Conservation (phyloP, 768 basidiomycete species). For the Amanita jacksonii region DNA sequence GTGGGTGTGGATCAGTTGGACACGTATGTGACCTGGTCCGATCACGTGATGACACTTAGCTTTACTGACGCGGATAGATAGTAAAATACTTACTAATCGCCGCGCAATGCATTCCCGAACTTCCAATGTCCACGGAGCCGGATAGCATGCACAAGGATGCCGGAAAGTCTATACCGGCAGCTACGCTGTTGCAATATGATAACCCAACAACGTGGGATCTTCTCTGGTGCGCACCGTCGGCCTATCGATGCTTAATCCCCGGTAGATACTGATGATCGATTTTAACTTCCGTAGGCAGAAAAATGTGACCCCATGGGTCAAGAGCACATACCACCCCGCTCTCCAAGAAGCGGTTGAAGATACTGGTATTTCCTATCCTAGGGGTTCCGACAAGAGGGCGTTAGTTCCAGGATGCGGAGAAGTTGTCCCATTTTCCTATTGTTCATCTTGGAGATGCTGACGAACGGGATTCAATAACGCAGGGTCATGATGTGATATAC, state of each 20-base stretch:
- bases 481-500: slow-evolving; percentile 69
- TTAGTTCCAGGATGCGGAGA: slow-evolving; percentile 6
- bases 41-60: too few species aligned
- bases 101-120: too few species aligned
- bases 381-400: background rate
- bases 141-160: background rate
- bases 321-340: background rate
- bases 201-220: background rate
- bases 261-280: too few species aligned
- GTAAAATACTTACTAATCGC: too few species aligned
- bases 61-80: too few species aligned
- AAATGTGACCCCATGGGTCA: slow-evolving; percentile 5
- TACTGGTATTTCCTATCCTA: slow-evolving; percentile 1
- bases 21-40: too few species aligned
- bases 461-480: too few species aligned
- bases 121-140: too few species aligned
- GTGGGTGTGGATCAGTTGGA: too few species aligned
- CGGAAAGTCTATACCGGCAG: background rate
- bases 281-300: too few species aligned
- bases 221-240: background rate
- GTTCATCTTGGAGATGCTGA: too few species aligned
- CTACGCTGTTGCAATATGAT: background rate
- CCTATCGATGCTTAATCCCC: background rate
- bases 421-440: too few species aligned
- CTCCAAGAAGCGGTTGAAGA: slow-evolving; percentile 3